Evolutionary conservation across 1,284 basidiomycete species (phyloP).

Genomic region (Entoloma clypeatum): DNA sequence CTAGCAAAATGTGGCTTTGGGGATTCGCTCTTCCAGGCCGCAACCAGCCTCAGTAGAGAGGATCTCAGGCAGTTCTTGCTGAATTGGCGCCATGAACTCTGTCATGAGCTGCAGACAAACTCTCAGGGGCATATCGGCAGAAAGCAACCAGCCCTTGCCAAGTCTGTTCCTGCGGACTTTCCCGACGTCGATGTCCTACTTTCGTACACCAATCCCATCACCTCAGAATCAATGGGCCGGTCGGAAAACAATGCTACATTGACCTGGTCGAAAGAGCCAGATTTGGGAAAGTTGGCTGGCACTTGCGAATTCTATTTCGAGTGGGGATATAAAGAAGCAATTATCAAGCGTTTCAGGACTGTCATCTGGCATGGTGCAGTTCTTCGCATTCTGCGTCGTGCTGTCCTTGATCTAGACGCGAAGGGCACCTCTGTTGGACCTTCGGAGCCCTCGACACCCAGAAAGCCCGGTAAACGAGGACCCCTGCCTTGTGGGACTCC

Average conservation of each 20-base stretch:
- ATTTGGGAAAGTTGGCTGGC: constrained; percentile 67
- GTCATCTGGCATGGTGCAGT: constrained; percentile 71
- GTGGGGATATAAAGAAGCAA: constrained; percentile 79
- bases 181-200: constrained; percentile 66
- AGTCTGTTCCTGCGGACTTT: constrained; percentile 58
- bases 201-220: constrained; percentile 75
- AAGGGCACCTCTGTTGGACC: constrained; percentile 7
- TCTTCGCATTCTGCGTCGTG: constrained; percentile 60
- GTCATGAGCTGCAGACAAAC: constrained; percentile 71
- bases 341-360: constrained; percentile 75
- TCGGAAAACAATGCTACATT: constrained; percentile 32
- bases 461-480: constrained; percentile 27
- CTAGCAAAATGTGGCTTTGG: constrained; percentile 72
- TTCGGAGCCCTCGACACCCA: constrained; percentile 37
- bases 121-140: constrained; percentile 54
- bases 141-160: constrained; percentile 60
- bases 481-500: constrained; percentile 41
- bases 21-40: constrained; percentile 61
- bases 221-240: constrained; percentile 55
- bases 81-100: constrained; percentile 61
- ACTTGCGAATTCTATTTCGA: constrained; percentile 86
- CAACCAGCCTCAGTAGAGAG: constrained; percentile 43
- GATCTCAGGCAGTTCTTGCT: constrained; percentile 53
- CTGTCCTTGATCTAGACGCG: constrained; percentile 44
- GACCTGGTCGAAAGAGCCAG: constrained; percentile 61